Conservation (phyloP, 2,329 filamentous ascomycete species). For the Alternaria rosae region DNA sequence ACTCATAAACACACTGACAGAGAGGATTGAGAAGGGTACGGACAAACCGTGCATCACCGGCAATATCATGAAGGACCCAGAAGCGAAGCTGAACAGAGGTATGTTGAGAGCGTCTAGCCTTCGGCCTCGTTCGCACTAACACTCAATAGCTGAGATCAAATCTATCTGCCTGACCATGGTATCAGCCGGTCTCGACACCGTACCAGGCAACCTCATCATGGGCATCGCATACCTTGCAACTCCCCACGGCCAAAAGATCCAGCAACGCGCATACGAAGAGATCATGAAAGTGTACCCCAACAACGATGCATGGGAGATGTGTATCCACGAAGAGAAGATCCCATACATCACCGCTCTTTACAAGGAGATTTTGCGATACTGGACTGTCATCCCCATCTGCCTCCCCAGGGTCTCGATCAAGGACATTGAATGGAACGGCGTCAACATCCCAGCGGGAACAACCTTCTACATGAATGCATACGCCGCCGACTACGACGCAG, state of each 20-base stretch:
- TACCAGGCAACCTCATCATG: conserved; percentile 82
- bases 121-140: conserved; percentile 9
- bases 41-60: conserved; percentile 74
- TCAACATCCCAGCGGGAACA: conserved; percentile 74
- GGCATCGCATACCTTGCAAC: conserved; percentile 78
- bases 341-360: conserved; percentile 79
- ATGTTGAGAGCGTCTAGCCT: conserved; percentile 14
- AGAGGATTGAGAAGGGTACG: conserved; percentile 67
- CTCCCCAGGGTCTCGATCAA: conserved; percentile 76
- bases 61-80: conserved; percentile 74
- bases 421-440: conserved; percentile 72
- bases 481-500: conserved; percentile 74
- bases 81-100: conserved; percentile 73
- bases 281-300: conserved; percentile 76
- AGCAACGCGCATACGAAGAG: conserved; percentile 72
- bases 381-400: conserved; percentile 80
- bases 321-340: conserved; percentile 75
- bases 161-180: conserved; percentile 85
- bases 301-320: conserved; percentile 78
- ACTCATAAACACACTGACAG: conserved; percentile 67
- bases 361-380: conserved; percentile 80
- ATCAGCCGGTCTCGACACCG: conserved; percentile 80
- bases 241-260: conserved; percentile 71
- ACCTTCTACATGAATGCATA: conserved; percentile 83
- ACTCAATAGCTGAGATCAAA: conserved; percentile 71